Evolutionary conservation across 768 basidiomycete genomes (phyloP).

Genomic region (Cyclocybe aegerita): DNA sequence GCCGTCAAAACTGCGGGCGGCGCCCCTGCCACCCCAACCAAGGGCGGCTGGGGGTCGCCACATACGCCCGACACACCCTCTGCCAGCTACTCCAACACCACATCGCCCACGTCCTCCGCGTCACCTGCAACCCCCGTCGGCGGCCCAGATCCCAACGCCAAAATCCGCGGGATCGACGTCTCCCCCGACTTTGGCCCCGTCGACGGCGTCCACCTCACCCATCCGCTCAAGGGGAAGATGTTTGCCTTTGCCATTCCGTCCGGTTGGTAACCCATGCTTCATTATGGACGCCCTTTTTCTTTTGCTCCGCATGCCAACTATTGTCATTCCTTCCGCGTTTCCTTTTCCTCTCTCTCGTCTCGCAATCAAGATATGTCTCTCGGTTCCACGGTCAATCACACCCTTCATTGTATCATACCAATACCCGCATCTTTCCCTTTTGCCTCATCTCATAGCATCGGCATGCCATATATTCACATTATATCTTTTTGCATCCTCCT

Average conservation of each 20-base stretch:
- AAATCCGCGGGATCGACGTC: constrained; percentile 43
- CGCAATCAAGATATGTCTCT: not conserved
- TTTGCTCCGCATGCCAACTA: not conserved
- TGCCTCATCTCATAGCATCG: constrained; percentile 6
- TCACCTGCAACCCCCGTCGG: constrained; percentile 61
- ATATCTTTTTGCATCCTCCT: constrained; percentile 22
- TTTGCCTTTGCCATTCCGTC: constrained; percentile 64
- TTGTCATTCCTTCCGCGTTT: constrained; percentile 11
- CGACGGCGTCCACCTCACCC: constrained; percentile 28
- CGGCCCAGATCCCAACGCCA: constrained; percentile 48
- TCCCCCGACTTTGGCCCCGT: constrained; percentile 38
- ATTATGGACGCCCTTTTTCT: constrained; percentile 11
- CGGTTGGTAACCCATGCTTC: constrained; percentile 48
- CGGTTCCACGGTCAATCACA: not conserved
- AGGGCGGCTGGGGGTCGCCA: constrained; percentile 23
- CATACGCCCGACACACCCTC: constrained; percentile 55
- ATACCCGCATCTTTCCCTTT: constrained; percentile 10
- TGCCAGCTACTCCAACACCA: constrained; percentile 47
- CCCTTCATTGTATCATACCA: too few relatives aligned
- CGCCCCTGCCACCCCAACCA: constrained; percentile 13
- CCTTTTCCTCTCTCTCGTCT: too few relatives aligned
- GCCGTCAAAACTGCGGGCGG: constrained; percentile 26
- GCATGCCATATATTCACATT: constrained; percentile 7
- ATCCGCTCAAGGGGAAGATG: constrained; percentile 59
- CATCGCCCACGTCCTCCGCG: constrained; percentile 61